Evolutionary conservation across 305 asterid species (phyloP).

Genomic region (Solanum hybrid): DNA sequence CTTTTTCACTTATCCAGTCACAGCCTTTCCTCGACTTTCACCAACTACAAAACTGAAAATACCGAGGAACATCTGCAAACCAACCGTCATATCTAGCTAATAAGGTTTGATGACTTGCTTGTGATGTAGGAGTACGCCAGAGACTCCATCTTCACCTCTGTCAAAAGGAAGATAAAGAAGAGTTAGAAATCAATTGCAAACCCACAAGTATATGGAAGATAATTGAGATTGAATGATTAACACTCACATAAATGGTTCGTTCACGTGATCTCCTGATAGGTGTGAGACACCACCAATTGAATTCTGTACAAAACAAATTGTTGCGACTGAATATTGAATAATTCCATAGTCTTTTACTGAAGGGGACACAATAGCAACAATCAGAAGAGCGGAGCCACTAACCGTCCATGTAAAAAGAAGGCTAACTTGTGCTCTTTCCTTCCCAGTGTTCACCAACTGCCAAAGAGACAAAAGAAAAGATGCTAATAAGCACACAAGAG

Average conservation of each 20-base stretch:
- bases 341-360: slow-evolving; percentile 1
- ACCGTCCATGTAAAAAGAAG: slow-evolving; percentile 98
- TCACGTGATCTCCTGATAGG: slow-evolving; percentile 84
- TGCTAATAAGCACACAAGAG: slow-evolving; percentile 11
- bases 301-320: slow-evolving; percentile 44
- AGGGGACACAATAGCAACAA: not conserved
- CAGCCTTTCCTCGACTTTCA: slow-evolving; percentile 1
- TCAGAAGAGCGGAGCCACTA: slow-evolving; percentile 22
- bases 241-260: slow-evolving; percentile 94
- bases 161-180: not conserved
- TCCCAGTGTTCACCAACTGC: slow-evolving; percentile 97
- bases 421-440: slow-evolving; percentile 97
- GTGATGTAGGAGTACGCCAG: slow-evolving; percentile 98
- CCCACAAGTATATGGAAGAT: not conserved
- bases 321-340: slow-evolving; percentile 17
- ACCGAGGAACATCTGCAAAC: slow-evolving; percentile 30
- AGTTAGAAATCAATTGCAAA: not conserved
- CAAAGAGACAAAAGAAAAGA: slow-evolving; percentile 12
- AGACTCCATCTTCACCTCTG: slow-evolving; percentile 97
- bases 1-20: not conserved
- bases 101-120: slow-evolving; percentile 81
- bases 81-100: slow-evolving; percentile 45
- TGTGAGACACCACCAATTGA: slow-evolving; percentile 93
- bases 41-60: slow-evolving; percentile 10
- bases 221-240: slow-evolving; percentile 8